Conservation (phyloP, 257 asterid species). For the Solanum chilense region DNA sequence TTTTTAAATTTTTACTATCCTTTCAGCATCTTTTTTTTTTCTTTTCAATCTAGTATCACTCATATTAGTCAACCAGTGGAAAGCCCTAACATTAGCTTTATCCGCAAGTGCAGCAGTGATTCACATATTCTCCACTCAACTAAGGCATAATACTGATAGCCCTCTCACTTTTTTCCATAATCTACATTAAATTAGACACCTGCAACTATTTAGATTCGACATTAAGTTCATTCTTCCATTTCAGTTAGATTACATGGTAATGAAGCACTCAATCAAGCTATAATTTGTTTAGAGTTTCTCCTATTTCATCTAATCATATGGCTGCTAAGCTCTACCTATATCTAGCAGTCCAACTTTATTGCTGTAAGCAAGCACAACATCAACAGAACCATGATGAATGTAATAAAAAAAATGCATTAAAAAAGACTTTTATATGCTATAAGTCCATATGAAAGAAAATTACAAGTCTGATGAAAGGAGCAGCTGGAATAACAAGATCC, state of each 20-base stretch:
- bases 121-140: not conserved
- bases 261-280: not conserved
- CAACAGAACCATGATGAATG: not conserved
- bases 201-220: not conserved
- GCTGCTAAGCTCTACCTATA: not conserved
- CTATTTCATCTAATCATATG: not conserved
- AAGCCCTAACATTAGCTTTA: not conserved
- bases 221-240: not conserved
- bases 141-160: not conserved
- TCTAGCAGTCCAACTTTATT: not conserved
- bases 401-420: not conserved
- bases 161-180: not conserved
- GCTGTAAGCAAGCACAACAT: not conserved
- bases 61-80: not conserved
- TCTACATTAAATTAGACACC: not conserved
- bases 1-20: not conserved
- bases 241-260: not conserved
- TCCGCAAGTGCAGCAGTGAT: not conserved
- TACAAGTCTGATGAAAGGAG: constrained; percentile 73
- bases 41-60: not conserved
- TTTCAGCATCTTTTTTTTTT: not conserved
- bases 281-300: not conserved
- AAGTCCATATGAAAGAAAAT: not conserved
- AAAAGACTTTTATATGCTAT: not conserved
- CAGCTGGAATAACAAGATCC: constrained; percentile 70